These are phyloP conservation scores for Xylaria longipes DNA, from an alignment of 495 filamentous ascomycete species.

Conservation along the genomic window DNA sequence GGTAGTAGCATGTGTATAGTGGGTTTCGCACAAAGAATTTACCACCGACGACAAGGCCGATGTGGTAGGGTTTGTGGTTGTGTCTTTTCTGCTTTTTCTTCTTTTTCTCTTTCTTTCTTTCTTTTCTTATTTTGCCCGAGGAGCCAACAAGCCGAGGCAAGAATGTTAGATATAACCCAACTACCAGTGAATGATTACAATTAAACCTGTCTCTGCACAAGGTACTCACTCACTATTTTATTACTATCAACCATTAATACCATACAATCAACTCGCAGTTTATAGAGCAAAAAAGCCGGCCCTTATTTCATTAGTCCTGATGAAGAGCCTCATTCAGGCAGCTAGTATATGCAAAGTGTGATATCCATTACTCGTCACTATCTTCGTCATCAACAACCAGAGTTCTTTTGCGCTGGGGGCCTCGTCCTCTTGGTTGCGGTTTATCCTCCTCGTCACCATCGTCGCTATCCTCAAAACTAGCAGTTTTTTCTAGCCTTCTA, in stretches of 20 bases:
- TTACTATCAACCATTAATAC: background rate
- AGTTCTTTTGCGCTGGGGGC: slow-evolving; percentile 13
- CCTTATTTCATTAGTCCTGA: background rate
- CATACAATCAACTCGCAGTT: background rate
- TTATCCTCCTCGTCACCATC: slow-evolving; percentile 39
- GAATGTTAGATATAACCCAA: too few relatives aligned
- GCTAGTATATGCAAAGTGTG: slow-evolving; percentile 16
- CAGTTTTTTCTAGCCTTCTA: slow-evolving; percentile 3
- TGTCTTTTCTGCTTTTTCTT: too few relatives aligned
- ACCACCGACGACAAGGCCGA: too few relatives aligned
- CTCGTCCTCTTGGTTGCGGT: background rate
- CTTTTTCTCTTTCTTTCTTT: too few relatives aligned
- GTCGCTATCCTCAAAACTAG: slow-evolving; percentile 23
- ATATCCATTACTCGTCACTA: slow-evolving; percentile 20
- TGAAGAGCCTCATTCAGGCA: background rate
- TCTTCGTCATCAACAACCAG: slow-evolving; percentile 22
- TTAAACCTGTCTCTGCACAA: background rate
- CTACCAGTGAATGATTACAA: background rate
- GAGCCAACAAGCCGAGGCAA: background rate
- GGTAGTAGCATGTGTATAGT: background rate
- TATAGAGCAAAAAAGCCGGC: background rate
- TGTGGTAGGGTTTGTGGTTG: too few relatives aligned
- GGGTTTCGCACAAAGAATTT: background rate
- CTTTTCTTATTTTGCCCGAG: too few relatives aligned
- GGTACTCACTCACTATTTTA: slow-evolving; percentile 5